Evolutionary conservation across 805 yeast species (phyloP).

Genomic region (Candida nitratophila): DNA sequence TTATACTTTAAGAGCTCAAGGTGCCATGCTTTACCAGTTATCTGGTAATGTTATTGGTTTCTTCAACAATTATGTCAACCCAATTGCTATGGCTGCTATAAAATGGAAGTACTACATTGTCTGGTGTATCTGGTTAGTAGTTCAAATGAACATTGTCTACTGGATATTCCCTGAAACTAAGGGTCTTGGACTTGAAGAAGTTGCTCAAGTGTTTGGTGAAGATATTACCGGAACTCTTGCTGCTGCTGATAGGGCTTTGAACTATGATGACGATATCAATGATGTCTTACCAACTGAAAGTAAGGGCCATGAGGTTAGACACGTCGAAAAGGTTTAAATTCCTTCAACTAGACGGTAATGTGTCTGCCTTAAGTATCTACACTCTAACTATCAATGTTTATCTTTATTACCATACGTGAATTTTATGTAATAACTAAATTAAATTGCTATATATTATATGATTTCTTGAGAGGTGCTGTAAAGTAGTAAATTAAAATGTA

Average conservation of each 20-base stretch:
- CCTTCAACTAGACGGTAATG: too few species aligned
- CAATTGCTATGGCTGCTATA: slow-evolving; percentile 31
- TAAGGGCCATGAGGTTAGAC: background rate
- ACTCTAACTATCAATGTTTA: too few species aligned
- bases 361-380: too few species aligned
- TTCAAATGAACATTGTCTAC: background rate
- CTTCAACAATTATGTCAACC: slow-evolving; percentile 25
- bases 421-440: too few species aligned
- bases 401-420: too few species aligned
- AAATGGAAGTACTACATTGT: slow-evolving; percentile 31
- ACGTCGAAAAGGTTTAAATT: background rate
- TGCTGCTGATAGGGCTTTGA: slow-evolving; percentile 1
- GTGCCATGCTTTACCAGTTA: slow-evolving; percentile 5
- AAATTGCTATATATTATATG: too few species aligned
- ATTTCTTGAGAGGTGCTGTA: too few species aligned
- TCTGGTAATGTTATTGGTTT: slow-evolving; percentile 1
- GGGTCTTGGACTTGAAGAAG: slow-evolving; percentile 32
- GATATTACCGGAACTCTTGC: background rate
- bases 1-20: slow-evolving; percentile 24
- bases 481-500: too few species aligned
- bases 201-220: slow-evolving; percentile 16
- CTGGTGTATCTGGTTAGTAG: slow-evolving; percentile 6
- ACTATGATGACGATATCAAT: background rate
- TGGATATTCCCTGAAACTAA: slow-evolving; percentile 16
- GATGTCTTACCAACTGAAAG: background rate